Evolutionary conservation across 352 stramenopile species (phyloP).

Genomic region (Phytophthora capsici): DNA sequence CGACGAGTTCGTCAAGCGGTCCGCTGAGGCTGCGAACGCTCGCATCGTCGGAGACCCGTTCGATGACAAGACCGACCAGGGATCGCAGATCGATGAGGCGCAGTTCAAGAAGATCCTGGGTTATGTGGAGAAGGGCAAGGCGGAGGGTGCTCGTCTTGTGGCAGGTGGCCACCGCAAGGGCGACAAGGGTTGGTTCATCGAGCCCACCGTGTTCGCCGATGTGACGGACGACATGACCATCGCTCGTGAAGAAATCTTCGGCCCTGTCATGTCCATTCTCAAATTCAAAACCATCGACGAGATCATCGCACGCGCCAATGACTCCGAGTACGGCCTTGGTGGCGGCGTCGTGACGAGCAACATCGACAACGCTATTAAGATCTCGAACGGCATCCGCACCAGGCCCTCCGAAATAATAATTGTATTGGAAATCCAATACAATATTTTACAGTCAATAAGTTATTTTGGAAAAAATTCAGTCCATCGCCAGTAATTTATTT

Average conservation of each 20-base stretch:
- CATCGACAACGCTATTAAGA: slow-evolving; percentile 80
- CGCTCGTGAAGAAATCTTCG: slow-evolving; percentile 9
- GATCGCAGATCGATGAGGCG: slow-evolving; percentile 66
- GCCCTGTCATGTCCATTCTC: slow-evolving; percentile 13
- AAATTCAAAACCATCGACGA: not conserved
- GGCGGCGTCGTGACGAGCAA: slow-evolving; percentile 74
- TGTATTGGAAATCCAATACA: too few species aligned
- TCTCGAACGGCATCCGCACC: slow-evolving; percentile 88
- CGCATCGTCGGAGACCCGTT: slow-evolving; percentile 64
- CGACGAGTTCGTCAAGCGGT: slow-evolving; percentile 42
- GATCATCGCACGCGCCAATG: too few species aligned
- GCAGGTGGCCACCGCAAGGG: slow-evolving; percentile 76
- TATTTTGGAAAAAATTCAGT: too few species aligned
- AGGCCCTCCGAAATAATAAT: too few species aligned
- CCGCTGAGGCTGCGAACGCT: slow-evolving; percentile 55
- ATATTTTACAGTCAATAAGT: too few species aligned
- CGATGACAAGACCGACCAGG: slow-evolving; percentile 42
- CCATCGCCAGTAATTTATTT: too few species aligned
- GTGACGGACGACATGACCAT: slow-evolving; percentile 58
- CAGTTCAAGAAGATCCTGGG: slow-evolving; percentile 85
- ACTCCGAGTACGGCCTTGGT: too few species aligned
- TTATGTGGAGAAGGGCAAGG: slow-evolving; percentile 74
- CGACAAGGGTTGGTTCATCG: slow-evolving; percentile 88
- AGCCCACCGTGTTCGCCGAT: slow-evolving; percentile 92
- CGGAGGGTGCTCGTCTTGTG: slow-evolving; percentile 82